Evolutionary conservation across 2,329 filamentous ascomycete genomes (phyloP).

Genomic region (Curvularia hawaiiensis): DNA sequence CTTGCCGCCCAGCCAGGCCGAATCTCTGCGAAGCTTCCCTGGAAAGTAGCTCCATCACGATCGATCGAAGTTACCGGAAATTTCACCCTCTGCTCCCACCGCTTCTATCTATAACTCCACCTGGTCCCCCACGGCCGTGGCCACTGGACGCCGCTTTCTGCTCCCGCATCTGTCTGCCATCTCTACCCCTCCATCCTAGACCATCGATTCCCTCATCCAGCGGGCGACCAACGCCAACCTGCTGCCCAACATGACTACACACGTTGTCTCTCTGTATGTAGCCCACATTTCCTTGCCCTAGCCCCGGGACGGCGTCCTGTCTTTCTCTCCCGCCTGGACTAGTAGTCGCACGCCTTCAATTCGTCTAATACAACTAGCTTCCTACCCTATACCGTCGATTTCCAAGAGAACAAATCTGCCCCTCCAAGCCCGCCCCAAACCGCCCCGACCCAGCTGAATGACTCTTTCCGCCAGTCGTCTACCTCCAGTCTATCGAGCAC

Average conservation of each 20-base stretch:
- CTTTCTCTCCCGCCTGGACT: neutral
- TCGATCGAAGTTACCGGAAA: constrained; percentile 20
- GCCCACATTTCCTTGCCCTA: neutral
- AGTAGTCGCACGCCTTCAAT: neutral
- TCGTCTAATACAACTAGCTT: constrained; percentile 65
- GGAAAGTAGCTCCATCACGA: constrained; percentile 7
- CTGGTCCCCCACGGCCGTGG: constrained; percentile 1
- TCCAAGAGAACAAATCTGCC: constrained; percentile 57
- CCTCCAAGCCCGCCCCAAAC: constrained; percentile 47
- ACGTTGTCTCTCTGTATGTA: constrained; percentile 63
- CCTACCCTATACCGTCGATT: constrained; percentile 89
- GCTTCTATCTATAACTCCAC: constrained; percentile 11
- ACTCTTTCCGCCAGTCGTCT: constrained; percentile 58
- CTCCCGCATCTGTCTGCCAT: constrained; percentile 8
- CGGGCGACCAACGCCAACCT: constrained; percentile 9
- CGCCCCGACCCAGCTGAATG: constrained; percentile 37
- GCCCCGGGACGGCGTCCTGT: neutral
- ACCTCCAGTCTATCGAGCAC: constrained; percentile 15
- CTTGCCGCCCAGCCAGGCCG: constrained; percentile 10
- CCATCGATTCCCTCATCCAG: constrained; percentile 8
- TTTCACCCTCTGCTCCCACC: constrained; percentile 13
- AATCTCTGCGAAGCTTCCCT: constrained; percentile 9
- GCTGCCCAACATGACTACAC: constrained; percentile 59
- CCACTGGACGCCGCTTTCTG: neutral
- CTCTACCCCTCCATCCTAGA: constrained; percentile 5